Percentiles rank a stretch among this genome's conserved stretches.
Evolutionary conservation across 2,329 filamentous ascomycete species (phyloP).

Genomic region (Colletotrichum neosansevieriae): DNA sequence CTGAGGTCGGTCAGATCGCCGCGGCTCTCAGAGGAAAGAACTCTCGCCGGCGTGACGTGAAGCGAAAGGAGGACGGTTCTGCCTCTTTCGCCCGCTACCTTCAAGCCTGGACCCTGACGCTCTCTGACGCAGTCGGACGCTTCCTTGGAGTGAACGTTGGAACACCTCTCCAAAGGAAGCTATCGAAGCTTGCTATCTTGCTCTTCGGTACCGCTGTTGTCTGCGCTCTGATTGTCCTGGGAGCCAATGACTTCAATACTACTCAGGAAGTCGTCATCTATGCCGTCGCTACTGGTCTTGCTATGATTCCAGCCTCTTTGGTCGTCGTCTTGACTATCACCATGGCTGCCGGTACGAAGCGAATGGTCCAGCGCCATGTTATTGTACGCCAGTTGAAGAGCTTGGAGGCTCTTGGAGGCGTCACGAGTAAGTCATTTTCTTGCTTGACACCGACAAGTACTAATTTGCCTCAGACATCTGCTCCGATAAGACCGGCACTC

Average conservation of each 20-base stretch:
- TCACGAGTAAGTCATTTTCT: slow-evolving; percentile 50
- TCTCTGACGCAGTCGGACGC: slow-evolving; percentile 52
- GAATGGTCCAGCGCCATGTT: slow-evolving; percentile 65
- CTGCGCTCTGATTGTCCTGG: slow-evolving; percentile 60
- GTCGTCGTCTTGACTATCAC: slow-evolving; percentile 68
- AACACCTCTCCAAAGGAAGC: slow-evolving; percentile 76
- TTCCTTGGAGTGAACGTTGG: slow-evolving; percentile 67
- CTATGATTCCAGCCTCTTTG: slow-evolving; percentile 65
- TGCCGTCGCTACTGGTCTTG: slow-evolving; percentile 59
- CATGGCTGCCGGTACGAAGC: slow-evolving; percentile 66
- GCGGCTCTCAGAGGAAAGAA: slow-evolving; percentile 55
- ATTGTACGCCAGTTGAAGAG: slow-evolving; percentile 65
- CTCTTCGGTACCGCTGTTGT: slow-evolving; percentile 71
- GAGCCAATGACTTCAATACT: slow-evolving; percentile 54
- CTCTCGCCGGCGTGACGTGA: slow-evolving; percentile 50
- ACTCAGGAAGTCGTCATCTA: slow-evolving; percentile 57
- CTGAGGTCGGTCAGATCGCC: slow-evolving; percentile 73
- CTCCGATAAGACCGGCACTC: slow-evolving; percentile 69
- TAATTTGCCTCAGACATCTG: slow-evolving; percentile 58
- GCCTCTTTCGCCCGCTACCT: slow-evolving; percentile 47
- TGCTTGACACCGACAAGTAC: rapidly evolving
- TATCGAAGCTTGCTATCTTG: slow-evolving; percentile 76
- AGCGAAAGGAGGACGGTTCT: slow-evolving; percentile 59
- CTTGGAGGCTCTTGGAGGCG: slow-evolving; percentile 66
- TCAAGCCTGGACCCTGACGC: slow-evolving; percentile 53